These are phyloP conservation scores for Inonotus hispidus DNA, from an alignment of 1,284 basidiomycete species.

Conservation along the genomic window DNA sequence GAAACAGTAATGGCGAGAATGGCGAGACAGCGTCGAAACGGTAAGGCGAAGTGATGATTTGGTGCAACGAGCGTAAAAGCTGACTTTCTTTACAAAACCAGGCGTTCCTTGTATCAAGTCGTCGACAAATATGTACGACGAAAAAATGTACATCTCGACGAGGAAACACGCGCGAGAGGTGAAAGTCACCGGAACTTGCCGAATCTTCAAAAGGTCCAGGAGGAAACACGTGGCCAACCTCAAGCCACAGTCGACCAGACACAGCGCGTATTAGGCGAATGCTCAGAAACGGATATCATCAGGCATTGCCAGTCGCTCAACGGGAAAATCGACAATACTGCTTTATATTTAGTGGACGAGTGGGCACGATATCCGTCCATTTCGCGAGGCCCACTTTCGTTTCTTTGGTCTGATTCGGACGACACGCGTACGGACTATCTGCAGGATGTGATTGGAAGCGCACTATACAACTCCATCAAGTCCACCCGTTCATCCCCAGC, in stretches of 20 bases:
- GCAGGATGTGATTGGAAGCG: neutral
- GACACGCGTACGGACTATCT: neutral
- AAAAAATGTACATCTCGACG: neutral
- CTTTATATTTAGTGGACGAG: neutral
- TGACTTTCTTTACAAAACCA: neutral
- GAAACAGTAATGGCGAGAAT: neutral
- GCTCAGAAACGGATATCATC: constrained; percentile 11
- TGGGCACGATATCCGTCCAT: neutral
- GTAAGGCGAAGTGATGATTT: neutral
- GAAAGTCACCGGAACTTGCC: neutral
- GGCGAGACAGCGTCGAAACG: neutral
- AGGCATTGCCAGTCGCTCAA: constrained; percentile 4
- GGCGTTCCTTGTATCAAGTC: neutral
- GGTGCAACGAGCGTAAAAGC: neutral
- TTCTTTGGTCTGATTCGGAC: neutral
- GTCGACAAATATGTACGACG: neutral
- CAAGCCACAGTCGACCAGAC: constrained; percentile 5
- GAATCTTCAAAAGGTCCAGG: neutral
- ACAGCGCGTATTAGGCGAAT: too few species aligned
- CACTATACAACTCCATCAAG: neutral
- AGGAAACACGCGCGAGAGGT: neutral
- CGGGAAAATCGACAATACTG: neutral
- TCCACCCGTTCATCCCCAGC: neutral
- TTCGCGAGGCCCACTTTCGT: too few species aligned
- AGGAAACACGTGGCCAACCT: neutral